Conservation (phyloP, 352 stramenopile species). For the Phytophthora foliorum region DNA sequence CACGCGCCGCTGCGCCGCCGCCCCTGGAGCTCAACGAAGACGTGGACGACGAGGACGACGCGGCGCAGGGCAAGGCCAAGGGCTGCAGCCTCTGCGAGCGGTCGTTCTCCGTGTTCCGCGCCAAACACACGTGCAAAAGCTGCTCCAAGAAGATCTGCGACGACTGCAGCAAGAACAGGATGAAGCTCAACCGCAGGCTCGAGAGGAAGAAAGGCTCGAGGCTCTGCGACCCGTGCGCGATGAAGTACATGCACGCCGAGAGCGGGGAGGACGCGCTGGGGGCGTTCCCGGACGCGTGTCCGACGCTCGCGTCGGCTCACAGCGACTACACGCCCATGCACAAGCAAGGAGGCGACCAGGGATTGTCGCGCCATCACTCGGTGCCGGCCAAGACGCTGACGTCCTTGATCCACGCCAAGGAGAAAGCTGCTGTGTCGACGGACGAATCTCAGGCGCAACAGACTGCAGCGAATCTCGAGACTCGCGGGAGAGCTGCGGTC, state of each 20-base stretch:
- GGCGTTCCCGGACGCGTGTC: constrained; percentile 39
- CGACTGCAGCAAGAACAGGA: constrained; percentile 85
- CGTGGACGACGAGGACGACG: constrained; percentile 32
- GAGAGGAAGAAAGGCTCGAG: constrained; percentile 80
- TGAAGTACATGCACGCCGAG: constrained; percentile 62
- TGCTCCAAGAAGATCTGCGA: constrained; percentile 81
- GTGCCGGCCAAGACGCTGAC: constrained; percentile 36
- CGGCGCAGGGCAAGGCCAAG: constrained; percentile 37
- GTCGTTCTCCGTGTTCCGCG: constrained; percentile 81
- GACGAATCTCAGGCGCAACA: not conserved
- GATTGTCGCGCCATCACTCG: constrained; percentile 33
- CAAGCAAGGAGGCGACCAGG: constrained; percentile 11
- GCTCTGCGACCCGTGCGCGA: constrained; percentile 77
- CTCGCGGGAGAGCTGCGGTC: constrained; percentile 5
- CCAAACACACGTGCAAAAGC: constrained; percentile 86
- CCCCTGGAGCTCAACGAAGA: constrained; percentile 50
- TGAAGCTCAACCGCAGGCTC: constrained; percentile 73
- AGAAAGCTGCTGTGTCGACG: constrained; percentile 4
- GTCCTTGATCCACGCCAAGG: constrained; percentile 21
- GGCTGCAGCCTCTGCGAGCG: constrained; percentile 73
- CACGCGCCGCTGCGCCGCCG: constrained; percentile 18
- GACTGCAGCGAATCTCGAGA: constrained; percentile 14
- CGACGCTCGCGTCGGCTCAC: constrained; percentile 29
- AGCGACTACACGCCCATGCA: constrained; percentile 19
- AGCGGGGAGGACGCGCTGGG: constrained; percentile 34